Base-by-base conservation (phyloP, 306 rosid genomes). In the Lupinus albus region DNA sequence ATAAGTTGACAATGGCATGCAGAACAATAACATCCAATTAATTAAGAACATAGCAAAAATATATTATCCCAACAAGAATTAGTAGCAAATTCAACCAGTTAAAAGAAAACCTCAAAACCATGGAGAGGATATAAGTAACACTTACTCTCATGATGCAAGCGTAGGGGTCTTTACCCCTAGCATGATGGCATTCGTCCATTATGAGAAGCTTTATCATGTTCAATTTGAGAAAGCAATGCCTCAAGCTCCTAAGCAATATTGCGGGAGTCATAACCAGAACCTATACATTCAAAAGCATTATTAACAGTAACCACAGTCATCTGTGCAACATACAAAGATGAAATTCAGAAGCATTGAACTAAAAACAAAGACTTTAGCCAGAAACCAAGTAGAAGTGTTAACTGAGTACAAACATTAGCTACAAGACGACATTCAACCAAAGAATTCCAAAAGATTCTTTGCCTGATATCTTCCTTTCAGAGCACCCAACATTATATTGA, bases 111-210 rank as follows among this genome's bases (percentile, higher is more conserved):
- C 7, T 38, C 0, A 42, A 16, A 67, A 64, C 28, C 7, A 45
- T 1, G 14, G 28, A 33, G 42, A 64, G 64, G 62, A 76, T 11
- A 75, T 15, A n/a, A n/a, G n/a, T n/a, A 80, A 17, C 52, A 67
- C 93, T 80, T 78, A 89, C 98, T 11, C 56, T 76, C 98, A 92
- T 83, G 56, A 92, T 86, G 73, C 84, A 76, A 20, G 93, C 91
- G 45, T 92, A 92, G 5, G 89, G 78, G 74, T 89, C 65, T 49
- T 6, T 80, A 4, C 95, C 93, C 71, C 79, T 76, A 49, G 95
- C 87, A 78, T 89, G 93, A 79, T 92, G 98, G 70, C 96, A 92
- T 82, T 92, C 98, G 46, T 92, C 98, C 15, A 92, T 5, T 80
- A 92, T 78, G 36, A 89, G 80, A 68, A 92, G 86, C 78, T 87